Evolutionary conservation across 2,329 filamentous ascomycete species (phyloP), one percentile per base, ranked within the genome.

Genomic region (Fusarium keratoplasticum): DNA sequence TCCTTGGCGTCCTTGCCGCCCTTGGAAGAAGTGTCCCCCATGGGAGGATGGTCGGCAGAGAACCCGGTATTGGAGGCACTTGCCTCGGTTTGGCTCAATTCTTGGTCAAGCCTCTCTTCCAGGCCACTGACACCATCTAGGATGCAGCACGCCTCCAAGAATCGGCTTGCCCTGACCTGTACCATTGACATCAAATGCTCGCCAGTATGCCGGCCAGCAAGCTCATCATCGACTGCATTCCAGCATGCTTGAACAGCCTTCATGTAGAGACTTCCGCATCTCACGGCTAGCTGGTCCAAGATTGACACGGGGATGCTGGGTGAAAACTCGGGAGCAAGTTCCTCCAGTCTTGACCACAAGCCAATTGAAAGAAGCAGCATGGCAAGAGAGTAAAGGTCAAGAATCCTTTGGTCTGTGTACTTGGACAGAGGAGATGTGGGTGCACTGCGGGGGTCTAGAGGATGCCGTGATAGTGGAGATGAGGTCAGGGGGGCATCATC

Each of bases 331-430:
- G 86, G 81, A 1, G 86, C 84, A 0, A 91, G 82, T 20, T 86
- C 84, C 64, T 90, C 89, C 0, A 95, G 85, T 13, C 90, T 91
- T 5, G 89, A 90, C 94, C 94, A 96, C 10, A 95, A 82, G 8
- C 94, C 94, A 62, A 95, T 90, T 8, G 94, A 94, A 4, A 95
- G 85, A 0, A 96, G 86, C 5, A 95, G 84, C 83, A 95, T 89
- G 20, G 92, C 92, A 2, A 96, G 85, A 8, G 92, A 91, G 79
- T 95, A 95, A 3, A 95, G 83, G 70, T 95, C 94, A 35, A 90
- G 83, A 1, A 89, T 87, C 42, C 90, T 89, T 44, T 87, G 88
- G 64, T 91, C 89, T 1, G 87, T 84, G 6, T 86, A 86, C 47
- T 84, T 84, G 5, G 82, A 77, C 11, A 89, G 79, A 0, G 87